Evolutionary conservation across 305 asterid species (phyloP).

Genomic region (Solanum chacoense): DNA sequence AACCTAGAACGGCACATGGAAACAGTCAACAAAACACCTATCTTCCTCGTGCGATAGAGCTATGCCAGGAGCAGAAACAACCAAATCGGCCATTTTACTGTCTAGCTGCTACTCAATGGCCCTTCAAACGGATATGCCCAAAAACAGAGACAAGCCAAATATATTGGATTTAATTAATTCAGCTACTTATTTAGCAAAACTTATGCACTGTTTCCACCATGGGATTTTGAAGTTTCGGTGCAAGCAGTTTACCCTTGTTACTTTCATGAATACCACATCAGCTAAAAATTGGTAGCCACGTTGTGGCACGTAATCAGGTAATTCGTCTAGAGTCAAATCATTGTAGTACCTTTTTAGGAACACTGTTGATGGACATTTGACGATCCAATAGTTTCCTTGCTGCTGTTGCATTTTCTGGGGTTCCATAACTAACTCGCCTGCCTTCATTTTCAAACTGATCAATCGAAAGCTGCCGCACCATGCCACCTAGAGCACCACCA

Average conservation of each 20-base stretch:
- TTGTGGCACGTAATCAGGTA: not conserved
- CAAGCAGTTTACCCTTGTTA: not conserved
- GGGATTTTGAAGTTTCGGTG: not conserved
- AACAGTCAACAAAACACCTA: not conserved
- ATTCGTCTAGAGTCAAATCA: not conserved
- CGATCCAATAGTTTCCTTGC: constrained; percentile 95
- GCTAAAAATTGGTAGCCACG: not conserved
- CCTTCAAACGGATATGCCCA: not conserved
- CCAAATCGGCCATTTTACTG: not conserved
- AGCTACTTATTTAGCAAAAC: not conserved
- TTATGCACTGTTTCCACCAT: not conserved
- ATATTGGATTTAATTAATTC: not conserved
- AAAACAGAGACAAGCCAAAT: not conserved
- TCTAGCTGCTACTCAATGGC: not conserved
- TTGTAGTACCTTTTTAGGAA: constrained; percentile 89
- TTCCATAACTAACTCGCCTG: constrained; percentile 96
- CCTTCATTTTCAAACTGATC: constrained; percentile 99
- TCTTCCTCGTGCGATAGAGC: not conserved
- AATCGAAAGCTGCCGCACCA: constrained; percentile 99
- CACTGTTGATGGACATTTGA: constrained; percentile 92
- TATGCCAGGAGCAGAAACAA: not conserved
- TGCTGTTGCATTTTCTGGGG: constrained; percentile 97
- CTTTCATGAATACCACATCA: not conserved
- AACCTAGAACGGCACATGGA: not conserved
- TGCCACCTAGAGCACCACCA: constrained; percentile 97